Evolutionary conservation across 2,329 filamentous ascomycete genomes (phyloP).

Genomic region (Aspergillus uvarum): DNA sequence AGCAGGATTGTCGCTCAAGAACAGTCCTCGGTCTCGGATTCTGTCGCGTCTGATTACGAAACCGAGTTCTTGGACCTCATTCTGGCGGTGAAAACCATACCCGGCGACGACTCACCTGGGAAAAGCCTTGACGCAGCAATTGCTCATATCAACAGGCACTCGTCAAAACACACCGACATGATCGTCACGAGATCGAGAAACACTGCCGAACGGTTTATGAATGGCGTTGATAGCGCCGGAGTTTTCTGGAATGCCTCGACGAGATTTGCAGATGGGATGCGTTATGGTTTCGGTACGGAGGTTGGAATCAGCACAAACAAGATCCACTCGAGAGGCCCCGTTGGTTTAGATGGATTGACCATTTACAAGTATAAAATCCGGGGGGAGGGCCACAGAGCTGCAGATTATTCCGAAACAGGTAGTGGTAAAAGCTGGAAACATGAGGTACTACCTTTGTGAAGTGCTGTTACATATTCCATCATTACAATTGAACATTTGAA

Average conservation of each 20-base stretch:
- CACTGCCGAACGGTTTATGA: constrained; percentile 79
- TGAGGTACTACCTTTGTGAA: constrained; percentile 43
- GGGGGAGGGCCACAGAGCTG: constrained; percentile 78
- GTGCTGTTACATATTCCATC: background rate
- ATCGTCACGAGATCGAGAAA: constrained; percentile 72
- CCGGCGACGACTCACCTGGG: constrained; percentile 21
- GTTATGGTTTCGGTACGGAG: constrained; percentile 96
- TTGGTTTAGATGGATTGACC: constrained; percentile 89
- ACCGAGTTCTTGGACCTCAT: constrained; percentile 88
- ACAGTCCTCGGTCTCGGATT: constrained; percentile 59
- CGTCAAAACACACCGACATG: constrained; percentile 89
- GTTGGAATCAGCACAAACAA: constrained; percentile 99
- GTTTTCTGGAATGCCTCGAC: constrained; percentile 98
- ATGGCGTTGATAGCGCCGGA: constrained; percentile 80
- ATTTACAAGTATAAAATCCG: constrained; percentile 96
- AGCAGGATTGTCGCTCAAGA: constrained; percentile 45
- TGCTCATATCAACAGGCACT: constrained; percentile 85
- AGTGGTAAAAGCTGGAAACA: constrained; percentile 60
- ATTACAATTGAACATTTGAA: constrained; percentile 7
- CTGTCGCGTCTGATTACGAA: constrained; percentile 70
- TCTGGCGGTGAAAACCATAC: constrained; percentile 78
- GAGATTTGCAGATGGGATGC: constrained; percentile 92
- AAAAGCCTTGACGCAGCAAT: constrained; percentile 66
- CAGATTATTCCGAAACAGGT: constrained; percentile 61
- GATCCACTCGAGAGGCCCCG: constrained; percentile 89